Evolutionary conservation across 345 rosid species (phyloP).

Genomic region (sweet orange (Citrus sinensis)): DNA sequence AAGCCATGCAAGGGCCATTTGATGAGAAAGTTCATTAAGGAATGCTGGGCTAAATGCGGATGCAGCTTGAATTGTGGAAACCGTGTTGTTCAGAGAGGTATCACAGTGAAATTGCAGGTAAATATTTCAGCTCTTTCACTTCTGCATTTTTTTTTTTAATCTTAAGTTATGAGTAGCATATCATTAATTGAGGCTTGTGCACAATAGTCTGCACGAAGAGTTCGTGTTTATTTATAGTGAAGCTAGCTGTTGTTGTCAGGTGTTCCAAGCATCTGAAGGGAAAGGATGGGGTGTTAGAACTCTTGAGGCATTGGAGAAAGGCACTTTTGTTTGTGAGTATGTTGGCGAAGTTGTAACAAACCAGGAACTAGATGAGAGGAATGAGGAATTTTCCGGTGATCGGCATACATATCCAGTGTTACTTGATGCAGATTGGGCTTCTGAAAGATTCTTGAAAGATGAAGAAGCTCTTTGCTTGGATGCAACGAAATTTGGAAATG

Average conservation of each 20-base stretch:
- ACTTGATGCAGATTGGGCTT: conserved; percentile 64
- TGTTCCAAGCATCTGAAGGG: conserved; percentile 37
- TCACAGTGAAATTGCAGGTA: conserved; percentile 36
- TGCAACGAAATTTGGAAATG: conserved; percentile 50
- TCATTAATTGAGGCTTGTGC: not conserved
- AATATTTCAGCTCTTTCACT: not conserved
- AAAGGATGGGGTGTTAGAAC: conserved; percentile 62
- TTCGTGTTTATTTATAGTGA: not conserved
- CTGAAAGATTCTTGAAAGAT: conserved; percentile 41
- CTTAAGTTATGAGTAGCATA: too few species aligned
- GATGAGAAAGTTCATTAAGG: conserved; percentile 38
- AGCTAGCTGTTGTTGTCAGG: conserved; percentile 20
- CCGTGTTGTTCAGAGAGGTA: conserved; percentile 42
- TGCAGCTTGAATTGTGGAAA: conserved; percentile 36
- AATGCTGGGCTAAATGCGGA: conserved; percentile 46
- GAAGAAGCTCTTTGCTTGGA: conserved; percentile 64
- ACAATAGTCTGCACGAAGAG: not conserved
- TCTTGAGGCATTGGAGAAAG: conserved; percentile 35
- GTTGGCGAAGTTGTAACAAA: conserved; percentile 61
- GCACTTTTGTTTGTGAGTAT: conserved; percentile 58
- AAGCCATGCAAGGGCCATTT: conserved; percentile 25
- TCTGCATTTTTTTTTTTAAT: not conserved
- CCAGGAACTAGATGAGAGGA: conserved; percentile 42
- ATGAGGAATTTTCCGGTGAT: conserved; percentile 27
- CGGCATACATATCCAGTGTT: conserved; percentile 51